Evolutionary conservation across 2,329 filamentous ascomycete species (phyloP).

Genomic region (Microcyclosporella mali): DNA sequence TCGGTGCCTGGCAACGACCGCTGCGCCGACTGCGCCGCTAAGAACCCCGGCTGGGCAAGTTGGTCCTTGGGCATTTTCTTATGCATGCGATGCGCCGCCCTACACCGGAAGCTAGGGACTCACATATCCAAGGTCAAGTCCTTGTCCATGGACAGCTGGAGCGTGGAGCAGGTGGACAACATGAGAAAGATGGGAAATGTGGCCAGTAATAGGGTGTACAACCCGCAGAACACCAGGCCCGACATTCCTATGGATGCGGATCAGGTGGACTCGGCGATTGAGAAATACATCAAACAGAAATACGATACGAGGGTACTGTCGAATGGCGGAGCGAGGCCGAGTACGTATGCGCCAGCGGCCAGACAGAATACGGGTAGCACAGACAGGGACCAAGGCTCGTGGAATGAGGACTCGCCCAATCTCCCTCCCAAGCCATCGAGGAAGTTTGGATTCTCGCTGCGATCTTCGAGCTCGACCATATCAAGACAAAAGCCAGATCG

Average conservation of each 20-base stretch:
- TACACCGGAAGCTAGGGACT: slow-evolving; percentile 94
- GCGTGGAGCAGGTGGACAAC: slow-evolving; percentile 92
- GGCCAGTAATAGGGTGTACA: slow-evolving; percentile 81
- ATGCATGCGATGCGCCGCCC: slow-evolving; percentile 92
- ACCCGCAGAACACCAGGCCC: slow-evolving; percentile 74
- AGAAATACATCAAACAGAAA: slow-evolving; percentile 90
- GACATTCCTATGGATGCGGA: slow-evolving; percentile 84
- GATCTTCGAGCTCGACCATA: slow-evolving; percentile 64
- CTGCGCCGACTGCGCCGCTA: slow-evolving; percentile 87
- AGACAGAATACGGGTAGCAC: slow-evolving; percentile 54
- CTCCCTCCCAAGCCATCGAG: slow-evolving; percentile 56
- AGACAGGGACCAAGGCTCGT: slow-evolving; percentile 36
- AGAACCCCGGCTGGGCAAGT: slow-evolving; percentile 94
- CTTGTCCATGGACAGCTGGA: slow-evolving; percentile 97
- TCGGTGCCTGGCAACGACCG: slow-evolving; percentile 79
- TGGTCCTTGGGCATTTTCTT: slow-evolving; percentile 98
- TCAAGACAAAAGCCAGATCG: slow-evolving; percentile 48
- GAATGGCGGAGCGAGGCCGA: slow-evolving; percentile 25
- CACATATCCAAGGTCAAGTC: slow-evolving; percentile 99
- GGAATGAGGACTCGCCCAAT: slow-evolving; percentile 52
- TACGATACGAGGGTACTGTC: slow-evolving; percentile 62
- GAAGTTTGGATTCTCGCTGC: slow-evolving; percentile 59
- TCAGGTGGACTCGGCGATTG: slow-evolving; percentile 89
- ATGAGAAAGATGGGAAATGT: slow-evolving; percentile 91
- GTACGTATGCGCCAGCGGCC: slow-evolving; percentile 25